Evolutionary conservation across 441 rosid genomes (phyloP).

Genomic region (Biscutella laevigata): DNA sequence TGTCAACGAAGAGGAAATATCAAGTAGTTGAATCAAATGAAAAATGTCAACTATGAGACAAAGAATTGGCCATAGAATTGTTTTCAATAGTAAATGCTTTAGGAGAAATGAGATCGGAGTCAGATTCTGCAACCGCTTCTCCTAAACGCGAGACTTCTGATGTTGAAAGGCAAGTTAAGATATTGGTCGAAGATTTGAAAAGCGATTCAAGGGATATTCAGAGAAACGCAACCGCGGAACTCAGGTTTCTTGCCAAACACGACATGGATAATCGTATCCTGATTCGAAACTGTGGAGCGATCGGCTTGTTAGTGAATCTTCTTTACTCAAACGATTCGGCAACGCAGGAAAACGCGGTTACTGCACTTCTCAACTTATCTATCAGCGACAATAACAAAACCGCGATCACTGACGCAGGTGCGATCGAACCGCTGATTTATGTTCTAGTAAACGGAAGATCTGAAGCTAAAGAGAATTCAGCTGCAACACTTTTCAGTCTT

Average conservation of each 20-base stretch:
- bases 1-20: too few species aligned
- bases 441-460: conserved; percentile 62
- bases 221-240: conserved; percentile 39
- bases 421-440: conserved; percentile 66
- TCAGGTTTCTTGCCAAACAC: conserved; percentile 61
- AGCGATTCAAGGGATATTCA: conserved; percentile 43
- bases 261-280: conserved; percentile 64
- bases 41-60: too few species aligned
- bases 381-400: conserved; percentile 69
- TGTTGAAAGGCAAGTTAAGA: conserved; percentile 46
- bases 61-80: too few species aligned
- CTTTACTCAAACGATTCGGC: conserved; percentile 45
- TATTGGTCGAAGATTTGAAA: conserved; percentile 51
- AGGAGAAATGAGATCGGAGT: conserved; percentile 43
- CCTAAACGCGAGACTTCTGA: conserved; percentile 54
- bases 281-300: conserved; percentile 56
- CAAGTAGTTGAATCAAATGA: too few species aligned
- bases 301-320: conserved; percentile 44
- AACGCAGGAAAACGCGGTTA: conserved; percentile 67
- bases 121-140: conserved; percentile 26
- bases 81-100: conserved; percentile 30
- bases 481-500: too few species aligned
- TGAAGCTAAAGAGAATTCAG: conserved; percentile 72
- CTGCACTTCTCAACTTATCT: conserved; percentile 77
- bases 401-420: conserved; percentile 55